Evolutionary conservation across 1,284 basidiomycete species (phyloP).

Genomic region (Leucoagaricus sp.): DNA sequence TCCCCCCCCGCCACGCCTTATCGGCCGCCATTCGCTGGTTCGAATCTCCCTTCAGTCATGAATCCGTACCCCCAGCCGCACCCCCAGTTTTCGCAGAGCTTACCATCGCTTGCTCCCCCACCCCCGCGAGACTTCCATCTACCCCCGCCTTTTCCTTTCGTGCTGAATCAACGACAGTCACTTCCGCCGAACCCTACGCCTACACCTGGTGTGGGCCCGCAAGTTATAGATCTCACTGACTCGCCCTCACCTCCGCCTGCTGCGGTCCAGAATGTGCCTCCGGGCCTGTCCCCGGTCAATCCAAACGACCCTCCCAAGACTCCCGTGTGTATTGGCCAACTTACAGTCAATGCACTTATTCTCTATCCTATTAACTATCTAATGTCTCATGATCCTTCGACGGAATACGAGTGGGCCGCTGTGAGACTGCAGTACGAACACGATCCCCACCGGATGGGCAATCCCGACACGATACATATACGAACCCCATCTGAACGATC

Average conservation of each 20-base stretch:
- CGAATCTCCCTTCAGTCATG: conserved; percentile 31
- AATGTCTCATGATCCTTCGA: conserved; percentile 44
- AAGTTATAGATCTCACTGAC: conserved; percentile 75
- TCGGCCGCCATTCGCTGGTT: conserved; percentile 49
- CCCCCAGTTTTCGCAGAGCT: not conserved
- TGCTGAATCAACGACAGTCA: not conserved
- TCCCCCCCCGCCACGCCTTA: conserved; percentile 25
- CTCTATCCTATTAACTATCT: conserved; percentile 84
- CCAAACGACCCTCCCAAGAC: conserved; percentile 69
- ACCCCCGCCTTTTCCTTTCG: conserved; percentile 17
- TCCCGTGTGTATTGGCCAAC: conserved; percentile 86
- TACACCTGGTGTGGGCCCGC: conserved; percentile 32
- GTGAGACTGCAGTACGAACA: conserved; percentile 78
- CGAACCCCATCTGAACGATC: conserved; percentile 59
- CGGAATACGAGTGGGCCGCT: conserved; percentile 68
- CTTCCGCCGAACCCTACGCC: conserved; percentile 18
- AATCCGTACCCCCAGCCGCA: conserved; percentile 16
- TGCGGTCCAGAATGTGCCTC: conserved; percentile 21
- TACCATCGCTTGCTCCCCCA: conserved; percentile 20
- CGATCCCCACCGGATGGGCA: conserved; percentile 52
- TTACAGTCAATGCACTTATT: conserved; percentile 81
- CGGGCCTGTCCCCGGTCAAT: conserved; percentile 30
- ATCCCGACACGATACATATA: conserved; percentile 79
- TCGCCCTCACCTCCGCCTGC: conserved; percentile 71
- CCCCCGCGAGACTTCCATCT: conserved; percentile 23